Evolutionary conservation across 2,329 filamentous ascomycete genomes (phyloP), one percentile per base, ranked within the genome.

Genomic region (Verticillium nonalfalfae): DNA sequence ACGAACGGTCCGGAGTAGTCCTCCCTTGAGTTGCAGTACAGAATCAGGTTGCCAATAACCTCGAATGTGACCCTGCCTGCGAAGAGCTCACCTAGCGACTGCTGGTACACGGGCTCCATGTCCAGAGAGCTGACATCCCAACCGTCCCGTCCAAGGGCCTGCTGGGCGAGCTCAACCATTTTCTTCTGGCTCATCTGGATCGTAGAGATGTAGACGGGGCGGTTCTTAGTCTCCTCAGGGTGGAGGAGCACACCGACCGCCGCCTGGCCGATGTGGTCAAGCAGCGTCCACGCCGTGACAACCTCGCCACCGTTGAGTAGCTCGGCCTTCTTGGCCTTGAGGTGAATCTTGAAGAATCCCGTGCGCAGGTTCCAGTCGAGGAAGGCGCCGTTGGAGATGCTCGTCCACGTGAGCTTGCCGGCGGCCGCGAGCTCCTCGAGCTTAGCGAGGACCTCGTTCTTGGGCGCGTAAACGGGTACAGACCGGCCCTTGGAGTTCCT

Each of bases 211-310:
- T 66, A 68, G 2, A 68, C 66, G 15, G 60, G 33, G 2, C 68
- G 59, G 65, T 74, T 73, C 55, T 65, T 66, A n/a, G 71, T 71
- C 64, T 69, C 67, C 39, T 66, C 68, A 2, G 67, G 68, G 56
- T 69, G 64, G 50, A 59, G 31, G 21, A 75, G 65, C 7, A 69
- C 62, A 6, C 64, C 66, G 1, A 66, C 68, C 3, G 72, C 65
- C 14, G 70, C 70, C 6, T 63, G 63, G 13, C 65, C 73, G 45
- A 73, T 64, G 33, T 64, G 66, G n/a, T 60, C 35, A 36, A 72
- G 66, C 56, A 65, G 70, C 7, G 69, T 70, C 50, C 64, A 61
- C 38, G 66, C 66, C 40, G 68, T 59, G 14, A 52, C 59, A 39
- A 67, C 65, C 38, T 70, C 65, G 58, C 73, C 71, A 38, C 68